Evolutionary conservation across 345 rosid genomes (phyloP).

Genomic region (Excoecaria agallocha): DNA sequence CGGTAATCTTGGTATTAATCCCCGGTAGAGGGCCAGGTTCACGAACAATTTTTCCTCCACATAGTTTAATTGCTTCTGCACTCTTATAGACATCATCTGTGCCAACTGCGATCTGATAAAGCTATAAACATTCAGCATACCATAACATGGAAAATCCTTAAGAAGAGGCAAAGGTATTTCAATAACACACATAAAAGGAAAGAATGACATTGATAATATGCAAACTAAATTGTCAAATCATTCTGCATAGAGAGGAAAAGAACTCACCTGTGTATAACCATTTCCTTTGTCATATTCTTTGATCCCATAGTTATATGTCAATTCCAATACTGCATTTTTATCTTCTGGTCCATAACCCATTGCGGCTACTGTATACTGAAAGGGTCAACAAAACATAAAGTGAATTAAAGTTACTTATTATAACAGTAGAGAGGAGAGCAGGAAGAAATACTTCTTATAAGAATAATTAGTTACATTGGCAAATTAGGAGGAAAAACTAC

Average conservation of each 20-base stretch:
- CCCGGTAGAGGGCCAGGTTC: constrained; percentile 96
- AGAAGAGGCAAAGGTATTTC: neutral
- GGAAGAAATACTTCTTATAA: neutral
- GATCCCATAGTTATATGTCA: constrained; percentile 88
- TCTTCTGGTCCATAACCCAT: constrained; percentile 97
- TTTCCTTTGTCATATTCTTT: constrained; percentile 83
- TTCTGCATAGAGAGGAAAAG: neutral
- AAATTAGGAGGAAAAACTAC: neutral
- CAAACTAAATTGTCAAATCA: neutral
- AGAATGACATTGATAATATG: neutral
- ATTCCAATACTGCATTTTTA: constrained; percentile 70
- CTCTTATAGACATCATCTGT: constrained; percentile 93
- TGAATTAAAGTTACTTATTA: neutral
- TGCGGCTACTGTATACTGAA: constrained; percentile 20
- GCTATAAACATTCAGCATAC: neutral
- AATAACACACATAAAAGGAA: neutral
- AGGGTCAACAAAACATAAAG: neutral
- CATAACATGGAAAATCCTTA: neutral
- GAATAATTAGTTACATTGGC: neutral
- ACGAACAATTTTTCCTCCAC: constrained; percentile 79
- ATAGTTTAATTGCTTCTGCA: constrained; percentile 76
- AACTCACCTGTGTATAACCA: constrained; percentile 75
- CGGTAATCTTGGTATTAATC: constrained; percentile 85
- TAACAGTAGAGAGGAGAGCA: neutral
- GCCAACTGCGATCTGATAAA: constrained; percentile 78